These are phyloP conservation scores for Penicillium sp. DNA, from an alignment of 2,329 filamentous ascomycete species.

Conservation along the genomic window DNA sequence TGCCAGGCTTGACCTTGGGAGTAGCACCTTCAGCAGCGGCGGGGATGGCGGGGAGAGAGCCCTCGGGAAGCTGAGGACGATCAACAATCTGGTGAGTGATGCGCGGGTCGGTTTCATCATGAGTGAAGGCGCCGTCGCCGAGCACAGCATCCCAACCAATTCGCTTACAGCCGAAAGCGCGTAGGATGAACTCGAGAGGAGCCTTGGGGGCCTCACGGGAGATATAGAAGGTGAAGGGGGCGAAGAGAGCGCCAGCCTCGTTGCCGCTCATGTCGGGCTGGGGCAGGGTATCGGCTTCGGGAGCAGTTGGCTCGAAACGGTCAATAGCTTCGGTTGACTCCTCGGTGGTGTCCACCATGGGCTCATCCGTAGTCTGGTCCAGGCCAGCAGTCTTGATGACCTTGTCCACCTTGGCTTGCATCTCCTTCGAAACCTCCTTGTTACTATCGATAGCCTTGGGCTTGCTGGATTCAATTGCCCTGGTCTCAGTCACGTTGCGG, in stretches of 20 bases:
- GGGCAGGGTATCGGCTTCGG: constrained; percentile 80
- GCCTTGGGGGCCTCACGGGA: constrained; percentile 91
- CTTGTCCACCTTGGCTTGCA: constrained; percentile 68
- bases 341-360: constrained; percentile 50
- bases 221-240: constrained; percentile 86
- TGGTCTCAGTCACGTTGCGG: constrained; percentile 56
- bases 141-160: constrained; percentile 92
- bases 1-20: constrained; percentile 58
- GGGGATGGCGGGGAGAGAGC: constrained; percentile 48
- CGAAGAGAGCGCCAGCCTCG: constrained; percentile 75
- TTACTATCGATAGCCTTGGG: constrained; percentile 54
- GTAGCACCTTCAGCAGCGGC: constrained; percentile 48
- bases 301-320: constrained; percentile 83
- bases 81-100: constrained; percentile 98
- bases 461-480: constrained; percentile 55
- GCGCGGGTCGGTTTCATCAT: constrained; percentile 78
- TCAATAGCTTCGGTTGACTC: constrained; percentile 70
- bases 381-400: constrained; percentile 46
- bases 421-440: constrained; percentile 67
- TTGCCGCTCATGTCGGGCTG: constrained; percentile 72
- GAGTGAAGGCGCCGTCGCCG: constrained; percentile 89
- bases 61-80: constrained; percentile 71
- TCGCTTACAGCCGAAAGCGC: constrained; percentile 92
- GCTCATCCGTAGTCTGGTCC: constrained; percentile 47
- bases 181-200: constrained; percentile 87